Percentiles rank a stretch among this genome's conserved stretches.
Evolutionary conservation across 1,284 basidiomycete genomes (phyloP).

Genomic region (Cystobasidium pallidum): DNA sequence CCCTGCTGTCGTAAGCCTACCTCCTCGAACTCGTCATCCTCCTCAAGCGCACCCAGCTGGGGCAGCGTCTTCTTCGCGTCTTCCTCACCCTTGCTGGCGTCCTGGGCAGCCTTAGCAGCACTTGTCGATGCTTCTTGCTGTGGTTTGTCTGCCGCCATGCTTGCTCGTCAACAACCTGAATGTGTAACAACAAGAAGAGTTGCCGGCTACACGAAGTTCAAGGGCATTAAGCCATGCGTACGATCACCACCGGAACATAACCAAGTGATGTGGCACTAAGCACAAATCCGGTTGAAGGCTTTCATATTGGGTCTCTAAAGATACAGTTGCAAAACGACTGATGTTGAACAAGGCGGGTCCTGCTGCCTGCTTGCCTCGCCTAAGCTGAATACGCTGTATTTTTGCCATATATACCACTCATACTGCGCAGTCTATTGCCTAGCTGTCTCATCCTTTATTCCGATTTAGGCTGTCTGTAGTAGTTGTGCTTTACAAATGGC

Average conservation of each 20-base stretch:
- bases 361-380: neutral
- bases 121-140: conserved; percentile 28
- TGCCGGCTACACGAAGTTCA: conserved; percentile 7
- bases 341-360: conserved; percentile 3
- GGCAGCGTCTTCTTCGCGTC: conserved; percentile 40
- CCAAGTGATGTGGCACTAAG: too few species aligned
- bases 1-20: conserved; percentile 25
- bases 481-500: conserved; percentile 74
- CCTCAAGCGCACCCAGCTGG: conserved; percentile 46
- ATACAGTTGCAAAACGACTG: neutral
- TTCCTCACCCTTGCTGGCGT: conserved; percentile 38
- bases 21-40: conserved; percentile 55
- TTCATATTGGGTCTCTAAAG: neutral
- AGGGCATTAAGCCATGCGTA: neutral
- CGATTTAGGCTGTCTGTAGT: conserved; percentile 67
- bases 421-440: neutral
- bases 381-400: neutral
- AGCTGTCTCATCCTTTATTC: neutral
- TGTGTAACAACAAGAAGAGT: neutral
- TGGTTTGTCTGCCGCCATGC: conserved; percentile 30
- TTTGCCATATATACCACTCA: neutral
- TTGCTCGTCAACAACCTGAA: neutral
- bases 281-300: conserved; percentile 6
- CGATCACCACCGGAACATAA: neutral
- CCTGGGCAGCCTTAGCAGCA: conserved; percentile 14